Percentiles rank a stretch among this genome's conserved stretches.
These are phyloP conservation scores for Viola odorata DNA, from an alignment of 345 rosid species.

Conservation along the genomic window DNA sequence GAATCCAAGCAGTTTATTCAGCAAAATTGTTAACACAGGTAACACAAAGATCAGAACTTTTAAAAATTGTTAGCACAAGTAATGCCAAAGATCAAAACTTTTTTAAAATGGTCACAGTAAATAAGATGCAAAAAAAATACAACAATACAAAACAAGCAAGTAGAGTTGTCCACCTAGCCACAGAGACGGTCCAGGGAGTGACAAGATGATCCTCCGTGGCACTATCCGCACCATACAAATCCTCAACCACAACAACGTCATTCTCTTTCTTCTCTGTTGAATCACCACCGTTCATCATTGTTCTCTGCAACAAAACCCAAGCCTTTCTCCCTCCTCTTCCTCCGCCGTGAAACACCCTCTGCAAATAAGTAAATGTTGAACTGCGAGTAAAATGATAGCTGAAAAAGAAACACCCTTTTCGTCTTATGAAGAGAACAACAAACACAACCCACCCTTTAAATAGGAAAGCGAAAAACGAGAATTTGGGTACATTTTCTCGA, in stretches of 20 bases:
- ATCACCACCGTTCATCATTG: slow-evolving; percentile 34
- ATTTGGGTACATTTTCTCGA: not conserved
- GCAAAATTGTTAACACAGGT: no score
- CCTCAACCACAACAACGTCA: slow-evolving; percentile 37
- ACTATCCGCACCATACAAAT: slow-evolving; percentile 68
- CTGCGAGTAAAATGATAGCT: not conserved
- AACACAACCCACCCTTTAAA: slow-evolving; percentile 12
- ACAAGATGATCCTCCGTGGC: slow-evolving; percentile 83
- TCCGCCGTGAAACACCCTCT: slow-evolving; percentile 24
- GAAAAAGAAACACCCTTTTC: not conserved
- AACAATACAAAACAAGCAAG: not conserved
- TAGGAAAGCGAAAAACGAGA: slow-evolving; percentile 9
- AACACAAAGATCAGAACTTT: slow-evolving; percentile 1
- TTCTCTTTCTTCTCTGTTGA: slow-evolving; percentile 21
- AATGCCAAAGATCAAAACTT: not conserved
- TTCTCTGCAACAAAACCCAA: slow-evolving; percentile 26
- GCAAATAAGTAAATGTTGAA: slow-evolving; percentile 16
- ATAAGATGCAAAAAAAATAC: not conserved
- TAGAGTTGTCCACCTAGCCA: slow-evolving; percentile 66
- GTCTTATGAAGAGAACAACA: not conserved
- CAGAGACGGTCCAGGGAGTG: slow-evolving; percentile 87
- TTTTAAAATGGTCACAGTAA: no score
- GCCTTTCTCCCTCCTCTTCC: slow-evolving; percentile 18
- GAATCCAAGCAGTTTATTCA: no score
- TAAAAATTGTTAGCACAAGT: no score